phyloP scores from a whole-genome alignment of 139 green algal species.

The Chlorella vulgaris region DNA sequence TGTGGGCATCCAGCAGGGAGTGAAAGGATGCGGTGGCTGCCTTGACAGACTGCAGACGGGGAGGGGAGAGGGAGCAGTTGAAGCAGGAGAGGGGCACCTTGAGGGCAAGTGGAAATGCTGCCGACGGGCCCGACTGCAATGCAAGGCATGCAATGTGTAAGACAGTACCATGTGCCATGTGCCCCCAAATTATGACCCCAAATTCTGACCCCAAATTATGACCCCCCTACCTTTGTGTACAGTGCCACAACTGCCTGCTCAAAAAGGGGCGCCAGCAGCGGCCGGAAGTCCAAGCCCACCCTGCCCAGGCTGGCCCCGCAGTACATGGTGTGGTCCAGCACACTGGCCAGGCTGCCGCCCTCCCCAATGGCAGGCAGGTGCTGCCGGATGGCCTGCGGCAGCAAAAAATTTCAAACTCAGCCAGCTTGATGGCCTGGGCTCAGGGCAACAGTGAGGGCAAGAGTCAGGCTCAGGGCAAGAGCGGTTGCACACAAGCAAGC shows the following conservation, averaged over 20 bases:
- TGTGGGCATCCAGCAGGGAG: conserved; percentile 79
- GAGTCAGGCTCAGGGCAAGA: too few species aligned
- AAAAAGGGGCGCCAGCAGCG: conserved; percentile 88
- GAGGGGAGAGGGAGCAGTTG: not conserved
- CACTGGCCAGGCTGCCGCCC: conserved; percentile 78
- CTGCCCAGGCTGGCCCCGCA: conserved; percentile 88
- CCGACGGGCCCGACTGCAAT: too few species aligned
- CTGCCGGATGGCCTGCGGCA: conserved; percentile 43
- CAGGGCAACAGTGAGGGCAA: too few species aligned
- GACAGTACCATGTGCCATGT: too few species aligned
- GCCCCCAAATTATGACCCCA: too few species aligned
- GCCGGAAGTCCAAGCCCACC: conserved; percentile 94
- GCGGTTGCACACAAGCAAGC: too few species aligned
- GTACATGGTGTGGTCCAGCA: conserved; percentile 97
- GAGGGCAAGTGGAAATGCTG: too few species aligned
- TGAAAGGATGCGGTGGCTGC: conserved; percentile 75
- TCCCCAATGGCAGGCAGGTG: conserved; percentile 68
- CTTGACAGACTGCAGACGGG: conserved; percentile 15
- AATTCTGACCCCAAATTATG: too few species aligned
- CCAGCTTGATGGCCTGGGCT: too few species aligned
- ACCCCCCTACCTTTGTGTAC: conserved; percentile 61
- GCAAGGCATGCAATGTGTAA: too few species aligned
- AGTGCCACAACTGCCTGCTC: conserved; percentile 71
- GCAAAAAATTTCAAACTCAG: too few species aligned
- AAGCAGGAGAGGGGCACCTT: too few species aligned